phyloP scores from a whole-genome alignment of 495 filamentous ascomycete genomes.

The Talaromyces wortmannii region DNA sequence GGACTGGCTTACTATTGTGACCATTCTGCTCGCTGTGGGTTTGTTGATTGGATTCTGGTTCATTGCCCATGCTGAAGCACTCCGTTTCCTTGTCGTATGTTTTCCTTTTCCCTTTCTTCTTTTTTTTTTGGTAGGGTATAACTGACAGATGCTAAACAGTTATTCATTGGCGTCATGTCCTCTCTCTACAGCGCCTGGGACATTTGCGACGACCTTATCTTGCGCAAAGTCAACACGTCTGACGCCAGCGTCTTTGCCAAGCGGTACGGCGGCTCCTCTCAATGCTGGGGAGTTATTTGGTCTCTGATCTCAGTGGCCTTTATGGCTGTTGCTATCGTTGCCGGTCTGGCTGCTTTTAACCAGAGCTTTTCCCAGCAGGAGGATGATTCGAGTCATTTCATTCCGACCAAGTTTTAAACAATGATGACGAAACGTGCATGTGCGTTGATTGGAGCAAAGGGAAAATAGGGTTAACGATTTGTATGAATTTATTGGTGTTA shows the following conservation, averaged over 20 bases:
- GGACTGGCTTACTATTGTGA: slow-evolving; percentile 71
- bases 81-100: slow-evolving; percentile 63
- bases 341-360: slow-evolving; percentile 68
- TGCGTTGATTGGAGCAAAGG: too few species aligned
- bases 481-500: too few species aligned
- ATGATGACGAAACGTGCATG: background rate
- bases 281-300: slow-evolving; percentile 80
- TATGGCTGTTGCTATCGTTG: slow-evolving; percentile 65
- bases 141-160: slow-evolving; percentile 13
- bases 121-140: background rate
- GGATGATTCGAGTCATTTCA: slow-evolving; percentile 60
- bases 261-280: slow-evolving; percentile 69
- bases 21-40: slow-evolving; percentile 60
- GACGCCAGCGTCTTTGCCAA: slow-evolving; percentile 78
- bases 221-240: slow-evolving; percentile 73
- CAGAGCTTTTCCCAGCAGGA: slow-evolving; percentile 60
- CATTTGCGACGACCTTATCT: slow-evolving; percentile 81
- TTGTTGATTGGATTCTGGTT: slow-evolving; percentile 74
- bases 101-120: background rate
- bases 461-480: too few species aligned
- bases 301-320: slow-evolving; percentile 61
- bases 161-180: slow-evolving; percentile 79
- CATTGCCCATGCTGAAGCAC: slow-evolving; percentile 63
- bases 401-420: slow-evolving; percentile 33
- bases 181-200: slow-evolving; percentile 76